phyloP scores from a whole-genome alignment of 2,329 filamentous ascomycete species.

The Anthostomella pinea region DNA sequence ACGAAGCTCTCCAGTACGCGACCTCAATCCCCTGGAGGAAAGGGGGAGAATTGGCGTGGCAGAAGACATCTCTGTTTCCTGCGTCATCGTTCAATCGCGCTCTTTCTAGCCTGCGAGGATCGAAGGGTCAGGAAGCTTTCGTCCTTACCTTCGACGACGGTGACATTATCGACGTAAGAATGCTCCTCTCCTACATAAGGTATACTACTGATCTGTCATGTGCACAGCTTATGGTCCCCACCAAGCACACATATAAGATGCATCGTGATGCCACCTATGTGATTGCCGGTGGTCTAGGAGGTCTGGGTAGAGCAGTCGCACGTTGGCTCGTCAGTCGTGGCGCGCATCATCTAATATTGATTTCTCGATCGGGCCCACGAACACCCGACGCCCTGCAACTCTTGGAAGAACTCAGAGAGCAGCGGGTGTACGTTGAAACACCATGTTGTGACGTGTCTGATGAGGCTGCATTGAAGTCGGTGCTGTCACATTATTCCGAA shows the following conservation, averaged over 20 bases:
- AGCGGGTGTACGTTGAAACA: constrained; percentile 1
- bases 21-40: too few relatives aligned
- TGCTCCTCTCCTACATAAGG: too few relatives aligned
- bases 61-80: constrained; percentile 3
- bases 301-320: constrained; percentile 34
- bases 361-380: constrained; percentile 31
- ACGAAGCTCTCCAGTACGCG: too few relatives aligned
- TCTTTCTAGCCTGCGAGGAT: background rate
- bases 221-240: background rate
- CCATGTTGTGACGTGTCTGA: constrained; percentile 11
- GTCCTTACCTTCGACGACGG: constrained; percentile 2
- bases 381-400: constrained; percentile 9
- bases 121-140: background rate
- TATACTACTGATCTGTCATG: too few relatives aligned
- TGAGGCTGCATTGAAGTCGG: background rate
- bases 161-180: constrained; percentile 9
- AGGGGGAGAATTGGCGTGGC: too few relatives aligned
- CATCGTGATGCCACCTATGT: constrained; percentile 31
- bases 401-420: background rate
- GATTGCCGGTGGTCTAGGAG: constrained; percentile 39
- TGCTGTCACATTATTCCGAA: background rate
- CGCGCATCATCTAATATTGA: constrained; percentile 33
- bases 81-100: constrained; percentile 2
- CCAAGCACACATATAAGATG: background rate
- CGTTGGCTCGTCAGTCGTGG: constrained; percentile 35